Conservation (phyloP, 805 yeast genomes). For the Barnettozyma salicaria region DNA sequence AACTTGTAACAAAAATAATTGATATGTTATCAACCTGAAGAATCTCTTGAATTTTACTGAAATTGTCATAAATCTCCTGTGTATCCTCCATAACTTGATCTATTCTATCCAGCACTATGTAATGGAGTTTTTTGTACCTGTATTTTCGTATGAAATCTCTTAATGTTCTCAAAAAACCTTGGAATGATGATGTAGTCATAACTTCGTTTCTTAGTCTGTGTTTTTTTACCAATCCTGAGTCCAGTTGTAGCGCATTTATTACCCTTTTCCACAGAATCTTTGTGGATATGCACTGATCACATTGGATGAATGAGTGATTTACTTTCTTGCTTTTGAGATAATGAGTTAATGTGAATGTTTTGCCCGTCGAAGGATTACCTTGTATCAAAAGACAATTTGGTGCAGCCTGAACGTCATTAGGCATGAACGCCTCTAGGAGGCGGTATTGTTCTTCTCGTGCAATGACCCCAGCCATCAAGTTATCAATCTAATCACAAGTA, state of each 20-base stretch:
- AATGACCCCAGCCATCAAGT: neutral
- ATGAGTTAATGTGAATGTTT: conserved; percentile 14
- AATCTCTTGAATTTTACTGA: conserved; percentile 20
- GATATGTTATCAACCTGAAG: conserved; percentile 14
- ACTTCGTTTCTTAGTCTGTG: conserved; percentile 11
- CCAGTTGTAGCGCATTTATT: conserved; percentile 10
- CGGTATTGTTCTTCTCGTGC: conserved; percentile 18
- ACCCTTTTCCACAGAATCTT: conserved; percentile 22
- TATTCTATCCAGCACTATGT: conserved; percentile 22
- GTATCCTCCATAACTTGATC: conserved; percentile 23
- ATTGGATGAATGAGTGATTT: conserved; percentile 17
- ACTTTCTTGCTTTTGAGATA: conserved; percentile 10
- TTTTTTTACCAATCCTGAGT: conserved; percentile 9
- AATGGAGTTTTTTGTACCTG: conserved; percentile 16
- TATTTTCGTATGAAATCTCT: conserved; percentile 11
- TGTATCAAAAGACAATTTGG: conserved; percentile 11
- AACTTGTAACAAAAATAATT: conserved; percentile 18
- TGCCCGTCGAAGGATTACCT: conserved; percentile 24
- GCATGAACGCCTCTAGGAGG: conserved; percentile 16
- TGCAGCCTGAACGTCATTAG: conserved; percentile 6
- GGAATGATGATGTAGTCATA: conserved; percentile 17
- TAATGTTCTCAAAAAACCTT: conserved; percentile 17
- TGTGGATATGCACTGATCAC: conserved; percentile 25
- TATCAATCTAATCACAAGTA: no score
- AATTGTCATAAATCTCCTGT: conserved; percentile 14